phyloP scores from a whole-genome alignment of 306 rosid genomes.

The Prosopis cineraria region DNA sequence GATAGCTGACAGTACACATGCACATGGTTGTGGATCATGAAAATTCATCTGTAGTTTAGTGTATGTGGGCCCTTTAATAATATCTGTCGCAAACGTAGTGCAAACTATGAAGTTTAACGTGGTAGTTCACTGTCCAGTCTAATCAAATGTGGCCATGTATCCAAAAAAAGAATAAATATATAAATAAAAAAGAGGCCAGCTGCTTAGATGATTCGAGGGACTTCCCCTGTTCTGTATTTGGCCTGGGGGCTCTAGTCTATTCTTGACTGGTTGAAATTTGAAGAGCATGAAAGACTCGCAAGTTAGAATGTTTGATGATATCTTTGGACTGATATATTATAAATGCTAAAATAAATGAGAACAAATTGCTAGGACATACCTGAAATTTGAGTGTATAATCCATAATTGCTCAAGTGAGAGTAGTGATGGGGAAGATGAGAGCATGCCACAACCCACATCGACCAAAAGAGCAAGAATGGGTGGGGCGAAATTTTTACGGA shows the following conservation, averaged over 20 bases:
- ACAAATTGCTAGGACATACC: background rate
- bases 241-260: background rate
- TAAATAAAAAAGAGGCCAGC: no score
- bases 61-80: background rate
- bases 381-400: background rate
- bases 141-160: background rate
- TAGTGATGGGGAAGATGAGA: background rate
- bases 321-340: conserved; percentile 1
- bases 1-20: background rate
- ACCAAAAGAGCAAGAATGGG: background rate
- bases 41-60: background rate
- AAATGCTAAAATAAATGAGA: background rate
- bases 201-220: background rate
- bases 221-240: background rate
- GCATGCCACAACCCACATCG: background rate
- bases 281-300: conserved; percentile 1
- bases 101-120: background rate
- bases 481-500: background rate
- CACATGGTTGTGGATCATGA: background rate
- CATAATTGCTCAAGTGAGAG: background rate
- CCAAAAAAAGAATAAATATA: no score
- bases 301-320: conserved; percentile 6
- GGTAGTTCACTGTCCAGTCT: background rate
- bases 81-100: background rate
- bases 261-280: background rate